Evolutionary conservation across 164 flowering plant species (phyloP).

Genomic region (Sedum album): DNA sequence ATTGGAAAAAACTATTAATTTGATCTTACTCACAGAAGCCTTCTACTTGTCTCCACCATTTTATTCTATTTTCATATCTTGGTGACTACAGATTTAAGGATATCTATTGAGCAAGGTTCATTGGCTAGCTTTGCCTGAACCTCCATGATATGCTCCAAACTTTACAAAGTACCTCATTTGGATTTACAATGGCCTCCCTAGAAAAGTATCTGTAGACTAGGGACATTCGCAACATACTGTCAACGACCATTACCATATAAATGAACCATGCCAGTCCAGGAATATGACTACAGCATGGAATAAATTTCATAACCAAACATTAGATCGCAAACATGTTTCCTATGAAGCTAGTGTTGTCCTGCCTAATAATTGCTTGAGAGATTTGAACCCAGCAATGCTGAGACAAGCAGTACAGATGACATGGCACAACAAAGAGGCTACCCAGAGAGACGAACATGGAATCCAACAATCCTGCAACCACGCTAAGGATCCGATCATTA

Average conservation of each 20-base stretch:
- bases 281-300: neutral
- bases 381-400: neutral
- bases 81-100: neutral
- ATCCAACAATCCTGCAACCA: neutral
- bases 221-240: neutral
- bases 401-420: neutral
- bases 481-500: neutral
- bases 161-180: neutral
- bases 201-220: neutral
- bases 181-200: neutral
- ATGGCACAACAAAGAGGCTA: neutral
- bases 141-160: neutral
- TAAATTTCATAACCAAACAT: neutral
- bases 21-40: neutral
- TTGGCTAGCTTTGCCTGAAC: neutral
- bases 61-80: neutral
- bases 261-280: neutral
- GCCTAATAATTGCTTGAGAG: conserved; percentile 2
- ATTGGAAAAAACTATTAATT: neutral
- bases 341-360: neutral
- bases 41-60: neutral
- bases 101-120: neutral
- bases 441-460: neutral
- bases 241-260: neutral
- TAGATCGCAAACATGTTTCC: neutral